Evolutionary conservation across 768 basidiomycete genomes (phyloP), one percentile per base, ranked within the genome.

Genomic region (Boletus subcaerulescens): DNA sequence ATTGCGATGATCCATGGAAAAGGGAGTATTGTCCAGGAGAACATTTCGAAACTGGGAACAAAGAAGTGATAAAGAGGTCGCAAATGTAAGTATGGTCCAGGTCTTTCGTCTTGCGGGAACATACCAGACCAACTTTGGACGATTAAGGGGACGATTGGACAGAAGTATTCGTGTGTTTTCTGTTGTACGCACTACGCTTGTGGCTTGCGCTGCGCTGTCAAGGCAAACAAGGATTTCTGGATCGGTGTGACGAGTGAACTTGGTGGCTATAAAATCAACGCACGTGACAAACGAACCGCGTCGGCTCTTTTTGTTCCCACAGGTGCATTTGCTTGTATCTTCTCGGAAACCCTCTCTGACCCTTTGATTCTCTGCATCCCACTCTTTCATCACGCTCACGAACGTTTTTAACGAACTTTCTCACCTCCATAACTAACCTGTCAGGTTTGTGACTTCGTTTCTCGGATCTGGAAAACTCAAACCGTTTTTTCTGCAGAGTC

Each of bases 201-300:
- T 31, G 29, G 42, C 20, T 45, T 38, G 43, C 20, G 36, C 18
- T 38, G 46, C 13, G 14, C 46, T 24, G 39, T 42, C 31, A 1
- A 15, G 29, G 43, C 39, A 38, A 58, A 24, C 24, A 49, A 22
- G 15, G 9, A 29, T 9, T 29, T 29, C 29, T 29, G 8, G 29
- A 29, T 9, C 29, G 2, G 29, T 9, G 8, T 29, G 8, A 26
- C 26, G 26, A 26, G 26, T 26, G 26, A 26, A n/a, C n/a, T n/a
- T n/a, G n/a, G 33, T 33, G 14, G 33, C 33, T 33, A 33, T 36
- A n/a, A 69, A 70, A 41, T 69, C 65, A 69, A 69, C 56, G 26
- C 68, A 71, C 68, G 68, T 70, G 68, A 70, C 58, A 64, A 68
- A 46, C 45, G 68, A 70, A 70, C 68, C 68, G 67, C 64, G 68